These are phyloP conservation scores for Pseudogymnoascus sp. DNA, from an alignment of 2,329 filamentous ascomycete species.

Conservation along the genomic window DNA sequence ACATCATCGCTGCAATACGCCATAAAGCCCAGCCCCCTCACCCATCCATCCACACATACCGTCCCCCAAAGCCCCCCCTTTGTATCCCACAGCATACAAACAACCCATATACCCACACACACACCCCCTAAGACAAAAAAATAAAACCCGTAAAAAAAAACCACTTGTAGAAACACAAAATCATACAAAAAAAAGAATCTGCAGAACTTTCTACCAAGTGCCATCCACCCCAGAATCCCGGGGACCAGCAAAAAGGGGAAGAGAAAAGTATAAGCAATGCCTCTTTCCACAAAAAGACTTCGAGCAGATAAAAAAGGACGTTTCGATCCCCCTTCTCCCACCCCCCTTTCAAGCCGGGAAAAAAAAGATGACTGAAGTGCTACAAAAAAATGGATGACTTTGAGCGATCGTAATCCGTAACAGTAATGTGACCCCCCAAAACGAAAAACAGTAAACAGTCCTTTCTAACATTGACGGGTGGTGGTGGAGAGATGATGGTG, in stretches of 20 bases:
- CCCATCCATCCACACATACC: too few relatives aligned
- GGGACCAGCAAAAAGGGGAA: background rate
- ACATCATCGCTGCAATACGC: background rate
- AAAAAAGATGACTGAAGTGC: background rate
- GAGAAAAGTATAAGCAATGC: too few relatives aligned
- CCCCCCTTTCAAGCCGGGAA: background rate
- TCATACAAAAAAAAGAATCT: background rate
- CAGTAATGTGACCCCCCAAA: background rate
- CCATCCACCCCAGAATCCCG: conserved; percentile 13
- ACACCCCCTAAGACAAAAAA: background rate
- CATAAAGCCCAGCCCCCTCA: background rate
- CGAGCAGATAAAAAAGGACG: background rate
- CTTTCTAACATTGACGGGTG: background rate
- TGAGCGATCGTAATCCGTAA: background rate
- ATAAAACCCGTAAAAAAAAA: background rate
- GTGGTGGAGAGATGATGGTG: background rate
- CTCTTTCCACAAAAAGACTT: background rate
- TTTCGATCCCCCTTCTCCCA: background rate
- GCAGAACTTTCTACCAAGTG: background rate
- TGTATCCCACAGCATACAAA: background rate
- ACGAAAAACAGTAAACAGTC: background rate
- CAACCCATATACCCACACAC: background rate
- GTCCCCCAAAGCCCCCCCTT: background rate
- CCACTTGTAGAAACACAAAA: background rate
- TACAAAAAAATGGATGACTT: conserved; percentile 1